phyloP scores from a whole-genome alignment of 1,284 basidiomycete species.

The Fomitiporia mediterranea region DNA sequence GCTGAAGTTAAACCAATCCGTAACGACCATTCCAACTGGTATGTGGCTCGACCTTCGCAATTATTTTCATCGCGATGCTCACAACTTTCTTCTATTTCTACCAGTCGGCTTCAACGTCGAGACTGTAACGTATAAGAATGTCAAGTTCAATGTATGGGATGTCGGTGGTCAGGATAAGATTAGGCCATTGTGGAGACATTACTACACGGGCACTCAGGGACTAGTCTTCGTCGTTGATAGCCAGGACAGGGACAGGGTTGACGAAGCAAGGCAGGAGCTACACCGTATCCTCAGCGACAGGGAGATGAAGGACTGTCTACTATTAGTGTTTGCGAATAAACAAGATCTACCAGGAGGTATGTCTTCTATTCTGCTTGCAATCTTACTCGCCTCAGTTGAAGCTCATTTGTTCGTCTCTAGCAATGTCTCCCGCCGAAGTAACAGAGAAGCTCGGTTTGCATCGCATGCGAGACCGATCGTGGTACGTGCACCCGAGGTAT shows the following conservation, averaged over 20 bases:
- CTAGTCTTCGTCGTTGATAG: slow-evolving; percentile 95
- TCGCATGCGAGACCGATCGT: slow-evolving; percentile 93
- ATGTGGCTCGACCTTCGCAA: too few species aligned
- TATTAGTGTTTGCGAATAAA: slow-evolving; percentile 99
- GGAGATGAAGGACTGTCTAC: slow-evolving; percentile 96
- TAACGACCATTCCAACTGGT: slow-evolving; percentile 99
- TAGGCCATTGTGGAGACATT: slow-evolving; percentile 96
- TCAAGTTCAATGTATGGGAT: slow-evolving; percentile 99
- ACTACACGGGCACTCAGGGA: slow-evolving; percentile 98
- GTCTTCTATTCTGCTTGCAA: slow-evolving; percentile 27
- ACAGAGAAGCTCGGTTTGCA: slow-evolving; percentile 97
- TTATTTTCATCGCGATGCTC: slow-evolving; percentile 18
- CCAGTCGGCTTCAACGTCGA: slow-evolving; percentile 98
- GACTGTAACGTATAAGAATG: slow-evolving; percentile 99
- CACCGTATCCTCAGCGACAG: slow-evolving; percentile 96
- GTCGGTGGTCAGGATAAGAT: slow-evolving; percentile 99
- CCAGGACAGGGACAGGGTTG: slow-evolving; percentile 90
- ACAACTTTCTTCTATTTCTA: slow-evolving; percentile 5
- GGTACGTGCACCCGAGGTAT: slow-evolving; percentile 98
- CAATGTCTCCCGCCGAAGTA: slow-evolving; percentile 98
- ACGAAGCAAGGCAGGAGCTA: slow-evolving; percentile 94
- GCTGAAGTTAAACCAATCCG: slow-evolving; percentile 97
- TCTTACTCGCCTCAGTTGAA: slow-evolving; percentile 15
- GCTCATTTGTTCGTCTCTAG: slow-evolving; percentile 38
- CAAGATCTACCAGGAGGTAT: slow-evolving; percentile 96